Conservation (phyloP, 441 rosid genomes). For the Populus hybrid region DNA sequence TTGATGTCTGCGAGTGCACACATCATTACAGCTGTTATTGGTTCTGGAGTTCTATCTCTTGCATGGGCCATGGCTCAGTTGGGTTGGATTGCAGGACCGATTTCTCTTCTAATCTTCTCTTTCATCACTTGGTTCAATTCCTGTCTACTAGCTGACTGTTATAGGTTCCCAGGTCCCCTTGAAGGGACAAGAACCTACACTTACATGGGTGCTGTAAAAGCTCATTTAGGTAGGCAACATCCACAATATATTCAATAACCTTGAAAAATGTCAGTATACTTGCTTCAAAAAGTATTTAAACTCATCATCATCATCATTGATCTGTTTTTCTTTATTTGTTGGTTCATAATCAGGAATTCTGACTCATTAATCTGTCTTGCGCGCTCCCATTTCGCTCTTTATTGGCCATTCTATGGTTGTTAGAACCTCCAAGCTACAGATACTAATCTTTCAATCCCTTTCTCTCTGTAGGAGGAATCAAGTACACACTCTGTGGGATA, state of each 20-base stretch:
- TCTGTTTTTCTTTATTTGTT: background rate
- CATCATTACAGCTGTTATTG: slow-evolving; percentile 44
- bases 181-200: slow-evolving; percentile 27
- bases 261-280: background rate
- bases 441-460: background rate
- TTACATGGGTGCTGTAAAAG: slow-evolving; percentile 32
- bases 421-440: background rate
- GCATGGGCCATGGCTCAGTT: slow-evolving; percentile 42
- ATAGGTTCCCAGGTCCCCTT: slow-evolving; percentile 26
- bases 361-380: background rate
- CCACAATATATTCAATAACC: background rate
- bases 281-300: background rate
- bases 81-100: slow-evolving; percentile 39
- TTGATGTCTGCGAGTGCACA: slow-evolving; percentile 34
- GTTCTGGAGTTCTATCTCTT: slow-evolving; percentile 39
- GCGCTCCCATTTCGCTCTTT: background rate
- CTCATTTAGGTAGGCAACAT: slow-evolving; percentile 27
- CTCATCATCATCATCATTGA: background rate
- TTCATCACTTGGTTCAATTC: slow-evolving; percentile 27
- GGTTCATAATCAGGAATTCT: background rate
- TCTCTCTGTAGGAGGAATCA: slow-evolving; percentile 18
- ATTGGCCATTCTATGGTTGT: background rate
- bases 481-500: slow-evolving; percentile 30
- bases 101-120: slow-evolving; percentile 19
- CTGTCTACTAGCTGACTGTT: slow-evolving; percentile 31